phyloP scores from a whole-genome alignment of 2,329 filamentous ascomycete species.

The Canariomyces notabilis region DNA sequence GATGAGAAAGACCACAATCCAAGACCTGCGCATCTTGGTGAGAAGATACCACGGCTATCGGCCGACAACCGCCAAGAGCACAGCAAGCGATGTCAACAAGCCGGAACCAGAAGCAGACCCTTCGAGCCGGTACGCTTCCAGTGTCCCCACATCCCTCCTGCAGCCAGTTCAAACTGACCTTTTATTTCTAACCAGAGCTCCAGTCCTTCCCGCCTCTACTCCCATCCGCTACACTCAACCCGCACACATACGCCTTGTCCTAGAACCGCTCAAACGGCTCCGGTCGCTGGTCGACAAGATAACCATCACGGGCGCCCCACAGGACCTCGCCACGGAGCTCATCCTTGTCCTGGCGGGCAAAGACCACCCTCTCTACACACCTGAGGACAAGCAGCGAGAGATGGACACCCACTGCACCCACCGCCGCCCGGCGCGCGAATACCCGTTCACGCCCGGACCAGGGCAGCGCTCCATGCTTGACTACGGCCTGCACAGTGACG shows the following conservation, averaged over 20 bases:
- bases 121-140: too few species aligned
- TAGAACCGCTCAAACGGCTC: constrained; percentile 19
- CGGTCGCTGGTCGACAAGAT: constrained; percentile 13
- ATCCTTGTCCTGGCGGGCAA: constrained; percentile 15
- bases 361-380: background rate
- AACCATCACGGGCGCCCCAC: constrained; percentile 16
- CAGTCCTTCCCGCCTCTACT: background rate
- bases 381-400: background rate
- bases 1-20: constrained; percentile 6
- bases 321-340: constrained; percentile 13
- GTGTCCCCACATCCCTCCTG: too few species aligned
- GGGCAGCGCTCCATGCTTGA: background rate
- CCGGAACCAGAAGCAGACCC: background rate
- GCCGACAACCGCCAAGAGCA: background rate
- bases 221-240: constrained; percentile 12
- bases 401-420: background rate
- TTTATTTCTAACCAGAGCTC: too few species aligned
- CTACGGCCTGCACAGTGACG: background rate
- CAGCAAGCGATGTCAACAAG: background rate
- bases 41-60: constrained; percentile 19
- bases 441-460: background rate
- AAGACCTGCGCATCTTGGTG: constrained; percentile 16
- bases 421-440: background rate
- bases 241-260: constrained; percentile 9
- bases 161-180: too few species aligned